These are phyloP conservation scores for Wickerhamomyces xylosicus DNA, from an alignment of 805 yeast species.

Conservation along the genomic window DNA sequence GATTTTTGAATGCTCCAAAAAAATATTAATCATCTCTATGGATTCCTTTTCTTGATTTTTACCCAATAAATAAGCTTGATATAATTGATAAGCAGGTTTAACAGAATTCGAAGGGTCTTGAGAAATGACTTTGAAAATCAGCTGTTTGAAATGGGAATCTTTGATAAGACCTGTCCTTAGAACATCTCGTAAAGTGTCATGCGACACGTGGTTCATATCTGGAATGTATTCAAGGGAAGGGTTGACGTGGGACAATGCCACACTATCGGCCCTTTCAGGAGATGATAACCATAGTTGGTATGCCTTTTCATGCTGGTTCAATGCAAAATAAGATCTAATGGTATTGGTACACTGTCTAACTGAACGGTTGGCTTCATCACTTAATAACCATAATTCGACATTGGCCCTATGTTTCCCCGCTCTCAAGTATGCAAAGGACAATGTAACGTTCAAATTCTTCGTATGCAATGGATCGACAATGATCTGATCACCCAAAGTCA, in stretches of 20 bases:
- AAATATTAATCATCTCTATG: not conserved
- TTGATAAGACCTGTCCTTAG: not conserved
- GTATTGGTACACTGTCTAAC: not conserved
- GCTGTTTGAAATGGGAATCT: not conserved
- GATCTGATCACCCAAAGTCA: not conserved
- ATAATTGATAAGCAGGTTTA: not conserved
- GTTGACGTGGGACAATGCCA: not conserved
- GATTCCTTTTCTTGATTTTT: not conserved
- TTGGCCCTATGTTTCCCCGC: conserved; percentile 1
- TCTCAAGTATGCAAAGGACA: conserved; percentile 8
- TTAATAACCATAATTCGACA: conserved; percentile 4
- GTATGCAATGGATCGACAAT: not conserved
- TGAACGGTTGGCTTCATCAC: not conserved
- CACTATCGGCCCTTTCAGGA: not conserved
- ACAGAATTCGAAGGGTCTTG: not conserved
- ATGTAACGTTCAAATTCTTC: not conserved
- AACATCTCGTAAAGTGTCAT: not conserved
- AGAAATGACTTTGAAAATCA: not conserved
- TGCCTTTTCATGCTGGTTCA: not conserved
- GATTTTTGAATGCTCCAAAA: not conserved
- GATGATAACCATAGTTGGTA: not conserved
- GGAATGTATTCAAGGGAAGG: not conserved
- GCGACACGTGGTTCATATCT: not conserved
- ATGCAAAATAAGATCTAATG: not conserved
- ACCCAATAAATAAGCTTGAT: not conserved